phyloP scores from a whole-genome alignment of 331 rosid genomes.

The Malus hybrid region DNA sequence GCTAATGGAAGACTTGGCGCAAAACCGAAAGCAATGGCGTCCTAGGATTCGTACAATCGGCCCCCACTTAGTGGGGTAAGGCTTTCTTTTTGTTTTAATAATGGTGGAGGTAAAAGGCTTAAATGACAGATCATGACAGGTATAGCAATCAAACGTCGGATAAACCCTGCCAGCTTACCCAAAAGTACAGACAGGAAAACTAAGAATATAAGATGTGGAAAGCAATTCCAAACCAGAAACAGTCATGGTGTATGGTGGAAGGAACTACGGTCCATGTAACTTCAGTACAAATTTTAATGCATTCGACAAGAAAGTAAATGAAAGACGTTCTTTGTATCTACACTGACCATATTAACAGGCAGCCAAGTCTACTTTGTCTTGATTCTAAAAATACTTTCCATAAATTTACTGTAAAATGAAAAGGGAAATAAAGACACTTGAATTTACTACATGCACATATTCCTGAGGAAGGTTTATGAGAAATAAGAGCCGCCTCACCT shows the following conservation, averaged over 20 bases:
- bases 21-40: too few relatives aligned
- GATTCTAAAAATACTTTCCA: background rate
- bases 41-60: too few relatives aligned
- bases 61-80: too few relatives aligned
- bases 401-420: background rate
- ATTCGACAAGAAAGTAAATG: background rate
- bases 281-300: background rate
- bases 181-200: background rate
- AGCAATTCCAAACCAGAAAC: background rate
- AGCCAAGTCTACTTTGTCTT: background rate
- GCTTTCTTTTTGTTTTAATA: background rate
- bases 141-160: background rate
- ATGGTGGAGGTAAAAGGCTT: background rate
- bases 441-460: background rate
- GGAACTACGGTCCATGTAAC: background rate
- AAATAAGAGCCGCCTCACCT: constrained; percentile 37
- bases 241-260: background rate
- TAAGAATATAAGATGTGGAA: background rate
- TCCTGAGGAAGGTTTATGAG: background rate
- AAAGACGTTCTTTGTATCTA: background rate
- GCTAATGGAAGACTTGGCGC: too few relatives aligned
- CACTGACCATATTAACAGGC: background rate
- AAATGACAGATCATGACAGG: background rate
- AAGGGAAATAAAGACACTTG: background rate
- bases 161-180: background rate